A percentile compares a stretch with the other conserved stretches of the same genome.
Conservation (phyloP, 306 rosid genomes). For the Mimosa pudica region DNA sequence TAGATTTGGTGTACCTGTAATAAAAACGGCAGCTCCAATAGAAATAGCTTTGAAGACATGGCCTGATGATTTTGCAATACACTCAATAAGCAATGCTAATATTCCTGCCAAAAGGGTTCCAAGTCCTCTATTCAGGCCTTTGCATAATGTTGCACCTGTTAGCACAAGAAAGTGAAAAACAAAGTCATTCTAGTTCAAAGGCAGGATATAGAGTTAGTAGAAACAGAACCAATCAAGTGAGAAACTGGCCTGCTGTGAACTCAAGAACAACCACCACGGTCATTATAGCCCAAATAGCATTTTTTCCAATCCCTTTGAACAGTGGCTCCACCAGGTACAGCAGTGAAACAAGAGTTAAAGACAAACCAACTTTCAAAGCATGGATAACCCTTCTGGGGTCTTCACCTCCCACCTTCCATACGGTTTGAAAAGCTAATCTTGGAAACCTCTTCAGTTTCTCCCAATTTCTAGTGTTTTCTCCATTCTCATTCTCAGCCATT, state of each 20-base stretch:
- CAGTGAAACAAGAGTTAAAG: slow-evolving; percentile 75
- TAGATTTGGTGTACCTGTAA: slow-evolving; percentile 51
- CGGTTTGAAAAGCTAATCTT: slow-evolving; percentile 47
- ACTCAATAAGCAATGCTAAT: slow-evolving; percentile 73
- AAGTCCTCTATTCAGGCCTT: slow-evolving; percentile 93
- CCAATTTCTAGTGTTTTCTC: slow-evolving; percentile 37
- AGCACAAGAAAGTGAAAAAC: slow-evolving; percentile 2
- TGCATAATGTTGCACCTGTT: slow-evolving; percentile 95
- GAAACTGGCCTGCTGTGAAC: slow-evolving; percentile 78
- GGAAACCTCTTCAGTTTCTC: slow-evolving; percentile 53
- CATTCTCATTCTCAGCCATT: slow-evolving; percentile 43
- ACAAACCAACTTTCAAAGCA: slow-evolving; percentile 83
- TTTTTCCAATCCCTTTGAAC: slow-evolving; percentile 61
- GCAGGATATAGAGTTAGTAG: neutral
- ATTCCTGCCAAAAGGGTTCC: slow-evolving; percentile 88
- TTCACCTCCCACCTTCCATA: slow-evolving; percentile 77
- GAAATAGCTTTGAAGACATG: slow-evolving; percentile 57
- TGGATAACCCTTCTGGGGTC: slow-evolving; percentile 85
- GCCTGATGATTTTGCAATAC: slow-evolving; percentile 49
- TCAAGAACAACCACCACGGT: slow-evolving; percentile 95
- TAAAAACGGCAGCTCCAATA: slow-evolving; percentile 82
- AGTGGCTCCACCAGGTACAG: slow-evolving; percentile 76
- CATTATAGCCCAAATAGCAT: slow-evolving; percentile 96
- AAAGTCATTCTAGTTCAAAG: slow-evolving; percentile 13
- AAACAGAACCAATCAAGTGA: neutral